Evolutionary conservation across 768 basidiomycete species (phyloP).

Genomic region (Paxillus rubicundulus): DNA sequence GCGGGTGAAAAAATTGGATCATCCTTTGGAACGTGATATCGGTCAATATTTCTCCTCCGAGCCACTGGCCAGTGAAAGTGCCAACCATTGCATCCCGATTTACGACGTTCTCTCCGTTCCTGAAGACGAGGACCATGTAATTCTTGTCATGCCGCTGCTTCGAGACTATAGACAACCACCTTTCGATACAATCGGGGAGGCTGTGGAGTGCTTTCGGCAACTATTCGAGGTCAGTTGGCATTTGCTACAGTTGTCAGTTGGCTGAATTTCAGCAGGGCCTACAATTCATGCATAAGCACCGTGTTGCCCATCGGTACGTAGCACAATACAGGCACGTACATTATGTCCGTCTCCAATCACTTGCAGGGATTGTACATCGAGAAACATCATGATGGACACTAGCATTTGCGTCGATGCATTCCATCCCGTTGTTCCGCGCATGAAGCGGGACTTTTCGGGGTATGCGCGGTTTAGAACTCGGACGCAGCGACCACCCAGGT

Average conservation of each 20-base stretch:
- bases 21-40: constrained; percentile 33
- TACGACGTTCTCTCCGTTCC: constrained; percentile 28
- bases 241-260: too few species aligned
- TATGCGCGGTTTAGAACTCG: constrained; percentile 17
- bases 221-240: constrained; percentile 25
- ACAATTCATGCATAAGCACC: too few species aligned
- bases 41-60: too few species aligned
- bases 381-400: constrained; percentile 36
- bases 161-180: too few species aligned
- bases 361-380: too few species aligned
- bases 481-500: too few species aligned
- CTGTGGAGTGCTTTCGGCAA: constrained; percentile 31
- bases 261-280: constrained; percentile 15
- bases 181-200: too few species aligned
- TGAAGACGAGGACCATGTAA: too few species aligned
- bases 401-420: constrained; percentile 25
- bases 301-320: constrained; percentile 16
- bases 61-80: background rate
- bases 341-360: too few species aligned
- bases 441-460: constrained; percentile 21
- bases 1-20: constrained; percentile 1
- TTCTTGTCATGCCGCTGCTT: too few species aligned
- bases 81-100: constrained; percentile 37
- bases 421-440: background rate
- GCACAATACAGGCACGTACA: constrained; percentile 24